Base-by-base conservation (phyloP, 1,284 basidiomycete genomes). In the Takashimella tepidaria region DNA sequence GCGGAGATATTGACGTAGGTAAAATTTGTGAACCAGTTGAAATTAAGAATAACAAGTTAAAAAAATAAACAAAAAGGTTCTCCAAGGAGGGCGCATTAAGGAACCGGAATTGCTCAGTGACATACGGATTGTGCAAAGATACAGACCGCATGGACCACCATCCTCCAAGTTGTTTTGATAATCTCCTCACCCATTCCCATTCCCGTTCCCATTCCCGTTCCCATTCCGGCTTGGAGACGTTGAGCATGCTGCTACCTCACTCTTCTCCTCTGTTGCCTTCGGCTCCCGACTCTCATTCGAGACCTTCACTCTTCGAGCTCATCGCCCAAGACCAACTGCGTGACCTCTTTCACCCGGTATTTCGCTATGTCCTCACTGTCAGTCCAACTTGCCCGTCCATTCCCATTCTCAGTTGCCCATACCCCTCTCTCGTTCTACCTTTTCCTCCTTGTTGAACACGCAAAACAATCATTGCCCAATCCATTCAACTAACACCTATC, bases 281-380 rank as follows among this genome's bases (percentile, higher is more conserved):
- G 16, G 10, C 16, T 16, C 8, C 31, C 31, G 31, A 45, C 40
- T 26, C 51, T 22, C 61, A 62, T 21, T 46, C 52, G 13, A 58
- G 89, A 55, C 96, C 96, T 0, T 93, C 92, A 10, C 79, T 98
- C 45, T 98, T 98, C 68, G 96, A 98, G 76, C 83, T 98, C 3
- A 81, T 96, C 23, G 93, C 93, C 0, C 92, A 98, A 73, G 92
- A 97, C 60, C 95, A 98, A 73, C 83, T 99, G 21, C 79, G 87
- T 56, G 89, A 93, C 63, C 81, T 98, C 1, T 81, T 98, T 21
- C 92, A 97, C 64, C 96, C 96, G 5, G 93, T 95, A 12, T 78
- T 97, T 64, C 92, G 95, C 73, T 98, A 98, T 78, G 86, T 96
- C 51, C 78, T 98, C 44, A 89, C 88, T 53, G 92, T 92, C 69